phyloP scores from a whole-genome alignment of 2,329 filamentous ascomycete genomes.

The Fusarium globosum region DNA sequence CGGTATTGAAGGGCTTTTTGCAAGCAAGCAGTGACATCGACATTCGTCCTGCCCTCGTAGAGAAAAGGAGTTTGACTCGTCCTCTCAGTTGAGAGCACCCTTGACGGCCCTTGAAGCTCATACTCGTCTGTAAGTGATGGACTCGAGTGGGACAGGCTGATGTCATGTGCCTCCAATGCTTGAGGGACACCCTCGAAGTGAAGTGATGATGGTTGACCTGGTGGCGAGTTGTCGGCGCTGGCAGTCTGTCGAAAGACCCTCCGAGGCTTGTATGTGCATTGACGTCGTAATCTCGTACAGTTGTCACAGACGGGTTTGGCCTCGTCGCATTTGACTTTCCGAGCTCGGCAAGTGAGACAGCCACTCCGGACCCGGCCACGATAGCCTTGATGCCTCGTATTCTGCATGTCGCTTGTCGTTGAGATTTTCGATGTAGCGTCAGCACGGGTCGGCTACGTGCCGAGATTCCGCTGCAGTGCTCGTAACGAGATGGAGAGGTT shows the following conservation, averaged over 20 bases:
- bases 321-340: constrained; percentile 1
- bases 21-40: not conserved
- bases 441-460: not conserved
- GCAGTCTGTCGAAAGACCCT: not conserved
- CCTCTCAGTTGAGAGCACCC: not conserved
- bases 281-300: not conserved
- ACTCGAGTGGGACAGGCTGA: not conserved
- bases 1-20: not conserved
- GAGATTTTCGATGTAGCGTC: no score
- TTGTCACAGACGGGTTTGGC: not conserved
- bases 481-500: not conserved
- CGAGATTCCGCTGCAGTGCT: not conserved
- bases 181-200: not conserved
- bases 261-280: not conserved
- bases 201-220: not conserved
- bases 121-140: rapidly evolving
- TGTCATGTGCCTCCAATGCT: not conserved
- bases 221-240: not conserved
- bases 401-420: not conserved
- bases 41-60: not conserved
- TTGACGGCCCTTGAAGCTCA: not conserved
- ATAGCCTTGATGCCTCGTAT: not conserved
- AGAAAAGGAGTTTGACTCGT: not conserved
- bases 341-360: not conserved
- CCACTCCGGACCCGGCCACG: not conserved